Evolutionary conservation across 2,329 filamentous ascomycete species (phyloP).

Genomic region (Pestalotiopsis sp.): DNA sequence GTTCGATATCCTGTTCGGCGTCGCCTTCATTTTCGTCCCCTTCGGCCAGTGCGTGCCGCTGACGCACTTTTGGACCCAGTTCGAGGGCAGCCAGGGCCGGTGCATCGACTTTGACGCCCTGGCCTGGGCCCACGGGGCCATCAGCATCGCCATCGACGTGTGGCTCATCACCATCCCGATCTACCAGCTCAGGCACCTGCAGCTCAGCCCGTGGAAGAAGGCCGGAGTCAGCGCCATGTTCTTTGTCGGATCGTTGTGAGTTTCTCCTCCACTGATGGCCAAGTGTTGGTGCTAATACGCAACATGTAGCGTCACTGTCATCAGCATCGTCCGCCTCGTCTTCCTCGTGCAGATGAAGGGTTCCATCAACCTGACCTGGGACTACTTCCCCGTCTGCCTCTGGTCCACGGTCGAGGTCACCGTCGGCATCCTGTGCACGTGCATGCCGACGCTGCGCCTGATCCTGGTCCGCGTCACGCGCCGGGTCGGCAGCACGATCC

Average conservation of each 20-base stretch:
- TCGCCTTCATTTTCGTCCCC: slow-evolving; percentile 23
- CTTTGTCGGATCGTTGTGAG: slow-evolving; percentile 40
- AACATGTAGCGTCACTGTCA: slow-evolving; percentile 28
- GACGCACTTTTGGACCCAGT: slow-evolving; percentile 27
- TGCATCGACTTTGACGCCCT: slow-evolving; percentile 32
- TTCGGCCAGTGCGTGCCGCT: slow-evolving; percentile 27
- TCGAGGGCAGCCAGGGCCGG: slow-evolving; percentile 35
- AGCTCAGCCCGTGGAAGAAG: slow-evolving; percentile 49
- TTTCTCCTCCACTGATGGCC: background rate
- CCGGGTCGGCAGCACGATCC: background rate
- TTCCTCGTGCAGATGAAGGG: slow-evolving; percentile 30
- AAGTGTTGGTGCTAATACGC: background rate
- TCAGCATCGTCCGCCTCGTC: slow-evolving; percentile 32
- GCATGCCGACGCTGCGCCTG: slow-evolving; percentile 28
- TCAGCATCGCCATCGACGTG: slow-evolving; percentile 44
- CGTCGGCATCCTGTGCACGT: slow-evolving; percentile 36
- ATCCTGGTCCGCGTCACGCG: slow-evolving; percentile 13
- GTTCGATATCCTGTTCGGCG: slow-evolving; percentile 20
- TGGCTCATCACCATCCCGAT: slow-evolving; percentile 45
- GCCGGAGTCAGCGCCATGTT: slow-evolving; percentile 46
- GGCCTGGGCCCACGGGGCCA: slow-evolving; percentile 36
- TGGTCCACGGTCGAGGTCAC: slow-evolving; percentile 38
- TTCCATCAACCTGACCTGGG: slow-evolving; percentile 32
- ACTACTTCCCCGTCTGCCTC: slow-evolving; percentile 29
- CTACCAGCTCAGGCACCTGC: slow-evolving; percentile 40